Conservation (phyloP, 2,329 filamentous ascomycete genomes). For the Curvularia sp. region DNA sequence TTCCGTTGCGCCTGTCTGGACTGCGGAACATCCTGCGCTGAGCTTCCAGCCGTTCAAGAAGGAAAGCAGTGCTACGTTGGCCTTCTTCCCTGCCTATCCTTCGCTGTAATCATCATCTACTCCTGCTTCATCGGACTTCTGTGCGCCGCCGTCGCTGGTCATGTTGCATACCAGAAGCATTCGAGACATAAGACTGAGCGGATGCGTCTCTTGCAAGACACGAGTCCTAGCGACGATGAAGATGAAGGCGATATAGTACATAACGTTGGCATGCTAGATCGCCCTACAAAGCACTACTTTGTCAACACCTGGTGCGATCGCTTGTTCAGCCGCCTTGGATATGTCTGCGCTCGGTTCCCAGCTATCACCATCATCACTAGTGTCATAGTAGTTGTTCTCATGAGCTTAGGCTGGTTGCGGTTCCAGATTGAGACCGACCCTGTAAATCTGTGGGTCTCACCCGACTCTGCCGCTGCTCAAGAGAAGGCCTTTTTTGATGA, state of each 20-base stretch:
- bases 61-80: slow-evolving; percentile 81
- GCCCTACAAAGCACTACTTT: slow-evolving; percentile 78
- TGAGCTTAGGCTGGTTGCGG: slow-evolving; percentile 86
- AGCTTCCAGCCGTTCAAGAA: slow-evolving; percentile 76
- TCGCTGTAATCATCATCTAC: slow-evolving; percentile 88
- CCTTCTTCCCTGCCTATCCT: slow-evolving; percentile 88
- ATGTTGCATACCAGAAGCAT: slow-evolving; percentile 77
- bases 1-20: slow-evolving; percentile 95
- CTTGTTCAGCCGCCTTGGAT: slow-evolving; percentile 80
- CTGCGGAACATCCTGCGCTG: slow-evolving; percentile 84
- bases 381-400: slow-evolving; percentile 74
- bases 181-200: slow-evolving; percentile 78
- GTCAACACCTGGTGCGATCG: slow-evolving; percentile 84
- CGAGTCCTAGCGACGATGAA: slow-evolving; percentile 86
- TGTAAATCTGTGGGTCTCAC: slow-evolving; percentile 95
- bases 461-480: slow-evolving; percentile 84
- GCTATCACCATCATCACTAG: slow-evolving; percentile 80
- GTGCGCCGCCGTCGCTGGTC: slow-evolving; percentile 71
- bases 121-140: slow-evolving; percentile 74
- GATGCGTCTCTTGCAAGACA: slow-evolving; percentile 85
- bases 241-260: slow-evolving; percentile 87
- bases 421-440: slow-evolving; percentile 93
- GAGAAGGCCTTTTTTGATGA: slow-evolving; percentile 94
- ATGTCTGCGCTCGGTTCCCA: slow-evolving; percentile 82
- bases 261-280: slow-evolving; percentile 77